Evolutionary conservation across 2,329 filamentous ascomycete genomes (phyloP).

Genomic region (Fusarium compactum): DNA sequence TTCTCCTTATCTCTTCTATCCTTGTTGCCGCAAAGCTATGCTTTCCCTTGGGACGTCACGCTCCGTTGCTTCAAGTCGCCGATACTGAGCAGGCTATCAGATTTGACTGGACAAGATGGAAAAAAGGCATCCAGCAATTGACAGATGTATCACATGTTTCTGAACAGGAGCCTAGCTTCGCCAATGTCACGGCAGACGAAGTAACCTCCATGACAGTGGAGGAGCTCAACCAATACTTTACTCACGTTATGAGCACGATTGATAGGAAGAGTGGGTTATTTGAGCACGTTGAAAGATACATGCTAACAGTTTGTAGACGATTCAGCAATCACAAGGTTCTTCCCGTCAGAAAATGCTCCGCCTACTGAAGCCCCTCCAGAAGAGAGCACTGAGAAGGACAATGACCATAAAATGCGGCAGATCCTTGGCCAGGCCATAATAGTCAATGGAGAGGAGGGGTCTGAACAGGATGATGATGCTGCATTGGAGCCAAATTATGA

Average conservation of each 20-base stretch:
- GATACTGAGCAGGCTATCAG: constrained; percentile 27
- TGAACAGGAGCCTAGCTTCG: constrained; percentile 53
- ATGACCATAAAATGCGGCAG: constrained; percentile 38
- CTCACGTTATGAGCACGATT: constrained; percentile 50
- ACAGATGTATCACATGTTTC: constrained; percentile 24
- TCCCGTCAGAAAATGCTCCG: constrained; percentile 48
- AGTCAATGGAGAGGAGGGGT: constrained; percentile 17
- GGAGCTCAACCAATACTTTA: constrained; percentile 76
- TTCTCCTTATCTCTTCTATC: constrained; percentile 76
- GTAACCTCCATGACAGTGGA: constrained; percentile 70
- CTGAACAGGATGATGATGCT: constrained; percentile 3
- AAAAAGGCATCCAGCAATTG: constrained; percentile 56
- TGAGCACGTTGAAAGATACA: too few species aligned
- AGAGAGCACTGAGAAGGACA: constrained; percentile 46
- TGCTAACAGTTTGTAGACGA: constrained; percentile 43
- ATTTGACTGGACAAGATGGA: constrained; percentile 82
- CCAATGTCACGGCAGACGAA: constrained; percentile 70
- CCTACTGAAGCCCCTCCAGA: constrained; percentile 21
- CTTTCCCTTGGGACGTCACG: constrained; percentile 77
- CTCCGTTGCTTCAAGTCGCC: constrained; percentile 50
- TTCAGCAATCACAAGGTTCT: constrained; percentile 51
- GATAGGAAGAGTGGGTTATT: constrained; percentile 51
- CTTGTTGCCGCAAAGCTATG: constrained; percentile 82
- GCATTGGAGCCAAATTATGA: constrained; percentile 43
- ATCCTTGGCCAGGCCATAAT: constrained; percentile 41